phyloP scores from a whole-genome alignment of 2,329 filamentous ascomycete species.

The Exophiala lecanii-corni region DNA sequence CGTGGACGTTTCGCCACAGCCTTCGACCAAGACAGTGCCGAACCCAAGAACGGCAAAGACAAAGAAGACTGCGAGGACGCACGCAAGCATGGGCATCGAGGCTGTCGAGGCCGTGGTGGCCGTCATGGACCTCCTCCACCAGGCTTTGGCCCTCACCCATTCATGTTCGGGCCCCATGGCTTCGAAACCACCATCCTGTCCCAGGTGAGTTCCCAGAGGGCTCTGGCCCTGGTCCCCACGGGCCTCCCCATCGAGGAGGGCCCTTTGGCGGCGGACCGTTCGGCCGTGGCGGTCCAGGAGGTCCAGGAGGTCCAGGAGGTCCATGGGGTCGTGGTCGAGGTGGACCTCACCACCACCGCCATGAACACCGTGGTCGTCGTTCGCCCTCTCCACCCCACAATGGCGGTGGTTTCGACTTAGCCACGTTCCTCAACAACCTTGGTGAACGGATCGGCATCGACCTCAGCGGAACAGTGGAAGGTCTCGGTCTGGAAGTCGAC shows the following conservation, averaged over 20 bases:
- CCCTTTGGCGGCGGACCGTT: conserved; percentile 3
- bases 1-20: conserved; percentile 22
- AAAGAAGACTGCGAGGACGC: conserved; percentile 6
- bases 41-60: conserved; percentile 2
- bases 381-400: conserved; percentile 19
- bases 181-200: neutral
- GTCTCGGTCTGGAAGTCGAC: conserved; percentile 24
- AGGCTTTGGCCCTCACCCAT: conserved; percentile 14
- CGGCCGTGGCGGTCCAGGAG: conserved; percentile 4
- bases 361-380: conserved; percentile 14
- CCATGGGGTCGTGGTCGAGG: conserved; percentile 2
- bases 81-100: conserved; percentile 11
- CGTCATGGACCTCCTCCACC: conserved; percentile 10
- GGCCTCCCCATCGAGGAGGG: neutral
- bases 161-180: conserved; percentile 17
- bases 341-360: conserved; percentile 4
- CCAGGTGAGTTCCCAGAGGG: conserved; percentile 7
- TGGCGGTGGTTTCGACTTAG: conserved; percentile 16
- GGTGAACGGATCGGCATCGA: conserved; percentile 31
- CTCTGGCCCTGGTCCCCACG: conserved; percentile 16
- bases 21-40: conserved; percentile 14
- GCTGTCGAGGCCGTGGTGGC: conserved; percentile 13
- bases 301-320: conserved; percentile 1
- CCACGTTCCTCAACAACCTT: conserved; percentile 29
- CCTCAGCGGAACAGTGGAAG: conserved; percentile 24